Evolutionary conservation across 2,329 filamentous ascomycete genomes (phyloP), one percentile per base, ranked within the genome.

Genomic region (Aspergillus hortae): DNA sequence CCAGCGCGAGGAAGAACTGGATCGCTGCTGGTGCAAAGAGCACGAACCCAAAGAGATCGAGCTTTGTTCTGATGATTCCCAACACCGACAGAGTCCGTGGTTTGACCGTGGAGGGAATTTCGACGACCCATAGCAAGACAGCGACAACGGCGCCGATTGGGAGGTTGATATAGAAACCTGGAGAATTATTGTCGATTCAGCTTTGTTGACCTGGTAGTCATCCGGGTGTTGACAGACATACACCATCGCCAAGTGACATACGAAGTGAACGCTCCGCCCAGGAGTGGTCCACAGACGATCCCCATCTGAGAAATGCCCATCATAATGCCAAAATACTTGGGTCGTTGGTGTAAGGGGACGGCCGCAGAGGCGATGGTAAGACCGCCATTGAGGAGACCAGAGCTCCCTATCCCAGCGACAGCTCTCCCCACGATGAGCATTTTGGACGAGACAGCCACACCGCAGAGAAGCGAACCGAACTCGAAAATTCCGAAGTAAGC

Each of bases 1-100:
- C 77, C 35, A 84, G 69, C 6, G 80, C 81, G 4, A 85, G 71
- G 7, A 84, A 67, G 11, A 83, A 69, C 57, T 75, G 79, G 54
- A 83, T 64, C 43, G 83, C 73, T 35, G 76, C 74, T 1, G 80
- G 78, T 25, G 82, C 72, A 59, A 83, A 74, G 52, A 81, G 66
- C n/a, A 64, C 63, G 2, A 76, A 75, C 25, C 81, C 80, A 9
- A 73, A 42, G 9, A 80, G 63, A 59, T 84, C 81, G 43, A 83
- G 69, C 54, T 76, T 69, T 35, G 53, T 41, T 3, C 57, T 17
- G 38, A 60, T 52, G 2, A 55, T 43, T n/a, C 21, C 15, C 11
- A 38, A 12, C 3, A 9, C 48, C 55, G 23, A 53, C 36, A 46
- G 48, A 51, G 14, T 42, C 46, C 3, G 30, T 41, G 11, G 44